Base-by-base conservation (phyloP, 345 rosid genomes). In the Eucalyptus melliodora region DNA sequence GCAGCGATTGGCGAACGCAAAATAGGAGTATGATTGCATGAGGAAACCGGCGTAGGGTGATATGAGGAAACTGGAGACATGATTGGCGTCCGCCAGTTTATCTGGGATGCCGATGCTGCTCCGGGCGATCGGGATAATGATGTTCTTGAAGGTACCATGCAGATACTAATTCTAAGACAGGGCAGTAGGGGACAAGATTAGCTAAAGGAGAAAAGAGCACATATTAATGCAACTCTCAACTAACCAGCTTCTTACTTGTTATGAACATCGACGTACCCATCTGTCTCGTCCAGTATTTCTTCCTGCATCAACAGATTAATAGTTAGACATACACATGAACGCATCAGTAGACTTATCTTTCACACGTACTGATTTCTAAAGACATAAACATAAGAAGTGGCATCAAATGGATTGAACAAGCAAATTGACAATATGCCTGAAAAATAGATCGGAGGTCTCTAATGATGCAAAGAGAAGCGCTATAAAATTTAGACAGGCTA, bases 281-380 rank as follows among this genome's bases (percentile, higher is more conserved):
- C 98, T 2, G 99, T 96, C 92, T 95, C 98, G 86, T 97, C 98
- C 67, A 90, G 89, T 89, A 97, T 97, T 91, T 96, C 99, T 90
- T 94, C 97, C 98, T 96, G 82, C 67, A 62, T 77, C 83, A 90
- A 62, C 89, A 83, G 31, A n/a, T 23, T n/a, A 40, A 87, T 55
- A 55, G 11, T 37, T 23, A 72, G 42, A 16, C 34, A 34, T 42
- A 80, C 24, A 14, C 45, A 34, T 16, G 45, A 50, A 89, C 21
- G 62, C 47, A 40, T 77, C 47, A 77, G 47, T 40, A 40, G 15
- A 77, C 47, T 77, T 77, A 77, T 44, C 83, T 77, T 77, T 77
- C 16, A 15, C 51, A 24, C 7, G 2, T 42, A 27, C 53, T 15
- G 27, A 49, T 24, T 53, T 42, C 40, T 27, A 40, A 49, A 59